Evolutionary conservation across 139 green algal species (phyloP).

Genomic region (Picochlorum sp.): DNA sequence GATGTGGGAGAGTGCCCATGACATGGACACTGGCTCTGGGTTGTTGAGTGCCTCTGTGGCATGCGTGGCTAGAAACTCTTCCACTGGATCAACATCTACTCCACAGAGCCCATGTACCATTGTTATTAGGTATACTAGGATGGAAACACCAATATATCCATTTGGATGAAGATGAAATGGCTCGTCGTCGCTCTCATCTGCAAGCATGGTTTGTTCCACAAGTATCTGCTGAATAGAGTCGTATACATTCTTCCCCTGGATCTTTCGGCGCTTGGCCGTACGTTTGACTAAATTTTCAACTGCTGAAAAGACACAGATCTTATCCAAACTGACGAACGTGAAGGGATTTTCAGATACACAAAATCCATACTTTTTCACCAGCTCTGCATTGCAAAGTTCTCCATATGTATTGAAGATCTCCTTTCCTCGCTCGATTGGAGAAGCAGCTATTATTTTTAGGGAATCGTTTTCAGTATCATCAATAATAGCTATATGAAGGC

Average conservation of each 20-base stretch:
- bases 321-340: background rate
- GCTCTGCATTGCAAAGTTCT: constrained; percentile 47
- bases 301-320: background rate
- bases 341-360: constrained; percentile 47
- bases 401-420: constrained; percentile 63
- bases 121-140: background rate
- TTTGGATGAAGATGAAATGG: constrained; percentile 40
- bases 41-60: too few species aligned
- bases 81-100: background rate
- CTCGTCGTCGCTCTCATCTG: constrained; percentile 26
- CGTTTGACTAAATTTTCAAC: background rate
- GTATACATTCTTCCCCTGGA: background rate
- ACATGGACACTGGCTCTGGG: too few species aligned
- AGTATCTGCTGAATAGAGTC: constrained; percentile 6
- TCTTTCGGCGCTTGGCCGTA: background rate
- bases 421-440: constrained; percentile 20
- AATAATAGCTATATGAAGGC: constrained; percentile 63
- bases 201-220: constrained; percentile 18
- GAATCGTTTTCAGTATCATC: constrained; percentile 16
- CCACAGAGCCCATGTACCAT: background rate
- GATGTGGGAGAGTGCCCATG: too few species aligned
- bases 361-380: constrained; percentile 63
- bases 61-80: background rate
- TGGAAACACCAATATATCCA: constrained; percentile 17
- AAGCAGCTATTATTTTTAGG: constrained; percentile 58